Evolutionary conservation across 768 basidiomycete species (phyloP).

Genomic region (Panellus pusillus): DNA sequence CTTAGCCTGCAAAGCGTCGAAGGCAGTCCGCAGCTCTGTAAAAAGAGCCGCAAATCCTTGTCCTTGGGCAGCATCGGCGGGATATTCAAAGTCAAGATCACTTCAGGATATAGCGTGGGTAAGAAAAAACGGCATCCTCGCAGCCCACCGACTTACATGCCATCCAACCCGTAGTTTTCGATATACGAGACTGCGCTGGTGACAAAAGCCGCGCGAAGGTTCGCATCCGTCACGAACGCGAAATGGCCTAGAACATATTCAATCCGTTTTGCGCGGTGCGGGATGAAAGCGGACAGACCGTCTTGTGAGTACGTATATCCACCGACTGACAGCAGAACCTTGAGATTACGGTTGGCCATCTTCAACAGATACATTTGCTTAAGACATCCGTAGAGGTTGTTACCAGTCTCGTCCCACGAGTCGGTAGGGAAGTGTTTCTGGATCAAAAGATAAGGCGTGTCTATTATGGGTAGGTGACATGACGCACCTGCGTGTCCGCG

Average conservation of each 20-base stretch:
- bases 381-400: constrained; percentile 78
- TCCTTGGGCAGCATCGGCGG: constrained; percentile 55
- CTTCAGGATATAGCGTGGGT: constrained; percentile 29
- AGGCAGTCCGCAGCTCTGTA: constrained; percentile 59
- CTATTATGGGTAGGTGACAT: background rate
- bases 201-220: constrained; percentile 58
- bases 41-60: constrained; percentile 67
- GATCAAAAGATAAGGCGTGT: constrained; percentile 9
- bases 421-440: constrained; percentile 75
- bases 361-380: constrained; percentile 74
- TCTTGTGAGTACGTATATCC: constrained; percentile 73
- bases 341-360: constrained; percentile 53
- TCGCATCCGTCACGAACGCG: constrained; percentile 54
- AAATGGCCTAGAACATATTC: constrained; percentile 50
- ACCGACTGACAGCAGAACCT: constrained; percentile 52
- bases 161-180: constrained; percentile 80
- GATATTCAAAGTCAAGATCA: constrained; percentile 82
- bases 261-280: background rate
- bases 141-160: constrained; percentile 47
- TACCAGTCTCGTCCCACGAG: constrained; percentile 72
- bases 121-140: background rate
- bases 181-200: constrained; percentile 59
- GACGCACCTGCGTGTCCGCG: constrained; percentile 64
- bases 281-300: constrained; percentile 27
- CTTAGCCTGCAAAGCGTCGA: constrained; percentile 52